phyloP scores from a whole-genome alignment of 257 asterid species.

The Fraxinus anomala region DNA sequence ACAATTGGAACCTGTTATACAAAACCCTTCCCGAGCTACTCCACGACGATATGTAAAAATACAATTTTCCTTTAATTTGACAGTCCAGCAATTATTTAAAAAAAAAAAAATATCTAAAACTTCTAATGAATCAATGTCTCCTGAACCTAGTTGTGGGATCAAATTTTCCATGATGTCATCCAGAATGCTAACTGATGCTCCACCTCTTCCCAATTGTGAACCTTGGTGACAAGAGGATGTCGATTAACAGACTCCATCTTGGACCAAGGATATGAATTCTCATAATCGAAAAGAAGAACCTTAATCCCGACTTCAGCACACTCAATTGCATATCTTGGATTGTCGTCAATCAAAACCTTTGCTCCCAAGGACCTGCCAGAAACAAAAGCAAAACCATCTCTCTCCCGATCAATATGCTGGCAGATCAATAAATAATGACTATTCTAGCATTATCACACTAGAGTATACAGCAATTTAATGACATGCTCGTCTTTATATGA shows the following conservation, averaged over 20 bases:
- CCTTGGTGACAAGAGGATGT: conserved; percentile 84
- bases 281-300: conserved; percentile 87
- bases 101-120: background rate
- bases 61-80: background rate
- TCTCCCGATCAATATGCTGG: background rate
- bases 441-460: background rate
- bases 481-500: background rate
- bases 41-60: background rate
- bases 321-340: conserved; percentile 87
- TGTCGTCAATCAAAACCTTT: conserved; percentile 86
- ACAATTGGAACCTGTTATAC: background rate
- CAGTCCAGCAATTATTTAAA: background rate
- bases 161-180: conserved; percentile 38
- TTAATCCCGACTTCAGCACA: conserved; percentile 85
- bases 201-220: conserved; percentile 85
- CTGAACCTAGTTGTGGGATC: background rate
- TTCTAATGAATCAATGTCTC: background rate
- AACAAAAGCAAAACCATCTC: conserved; percentile 2
- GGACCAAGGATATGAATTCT: conserved; percentile 94
- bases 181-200: conserved; percentile 59
- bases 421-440: background rate
- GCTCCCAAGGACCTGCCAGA: conserved; percentile 81
- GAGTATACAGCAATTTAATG: background rate
- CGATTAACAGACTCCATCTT: conserved; percentile 54
- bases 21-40: background rate